Base-by-base conservation (phyloP, 768 basidiomycete species). In the Mycena alexandri region DNA sequence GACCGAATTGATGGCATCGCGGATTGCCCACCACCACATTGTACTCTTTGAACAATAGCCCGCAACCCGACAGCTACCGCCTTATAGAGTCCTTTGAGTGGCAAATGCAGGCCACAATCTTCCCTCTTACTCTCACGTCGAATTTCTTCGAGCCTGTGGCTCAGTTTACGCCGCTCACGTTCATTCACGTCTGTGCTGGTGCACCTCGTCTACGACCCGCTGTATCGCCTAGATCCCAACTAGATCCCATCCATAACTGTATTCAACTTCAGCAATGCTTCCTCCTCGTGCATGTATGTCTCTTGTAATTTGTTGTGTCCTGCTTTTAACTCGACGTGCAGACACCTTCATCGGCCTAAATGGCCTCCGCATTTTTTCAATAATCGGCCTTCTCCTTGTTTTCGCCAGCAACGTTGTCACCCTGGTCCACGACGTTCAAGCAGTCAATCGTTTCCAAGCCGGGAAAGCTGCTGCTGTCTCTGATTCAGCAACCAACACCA, bases 261-360 rank as follows among this genome's bases (percentile, higher is more conserved):
- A 59, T 60, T 56, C 22, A 57, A 42, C n/a, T 22, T 42, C 57
- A n/a, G n/a, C n/a, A 63, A 83, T 82, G 82, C 71, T 83, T 47
- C 81, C 82, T 71, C 80, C 80, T 58, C 84, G 83, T 72, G 84
- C 81, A 68, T 87, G 86, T 87, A 70, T 73, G 87, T 82, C 25
- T 21, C 21, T 42, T 17, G 53, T 10, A 19, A 24, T 16, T 29
- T 24, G 21, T 34, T 56, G 5, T 51, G 25, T n/a, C 33, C 17
- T 7, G 21, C 33, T n/a, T n/a, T 21, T 44, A 50, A 11, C 57
- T 19, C 24, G 54, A 36, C 61, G 36, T 19, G 33, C 46, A 87
- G 86, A 89, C 70, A 74, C 86, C 29, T 95, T 94, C 82, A 88
- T 93, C 72, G 87, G 85, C 50, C 90, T 97, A 74, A 96, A 97